Percentiles rank a stretch among this genome's conserved stretches.
phyloP scores from a whole-genome alignment of 805 yeast genomes.

The Candida cerambycidarum region DNA sequence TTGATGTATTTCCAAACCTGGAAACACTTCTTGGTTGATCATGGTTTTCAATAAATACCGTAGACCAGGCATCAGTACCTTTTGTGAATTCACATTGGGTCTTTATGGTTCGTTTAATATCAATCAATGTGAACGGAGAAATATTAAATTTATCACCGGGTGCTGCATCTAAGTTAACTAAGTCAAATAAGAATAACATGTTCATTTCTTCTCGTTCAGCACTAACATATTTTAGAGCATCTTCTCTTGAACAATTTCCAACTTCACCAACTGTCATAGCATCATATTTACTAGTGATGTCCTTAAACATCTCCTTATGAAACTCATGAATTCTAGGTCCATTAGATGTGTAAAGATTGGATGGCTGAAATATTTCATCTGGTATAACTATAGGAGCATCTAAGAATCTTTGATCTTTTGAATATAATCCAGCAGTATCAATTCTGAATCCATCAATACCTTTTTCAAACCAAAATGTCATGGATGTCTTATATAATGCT shows the following conservation, averaged over 20 bases:
- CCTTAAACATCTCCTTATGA: slow-evolving; percentile 49
- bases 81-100: slow-evolving; percentile 39
- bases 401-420: slow-evolving; percentile 44
- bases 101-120: slow-evolving; percentile 41
- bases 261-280: slow-evolving; percentile 61
- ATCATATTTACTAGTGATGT: slow-evolving; percentile 46
- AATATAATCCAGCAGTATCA: slow-evolving; percentile 54
- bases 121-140: slow-evolving; percentile 33
- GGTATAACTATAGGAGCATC: slow-evolving; percentile 52
- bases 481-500: slow-evolving; percentile 46
- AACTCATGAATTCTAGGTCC: slow-evolving; percentile 62
- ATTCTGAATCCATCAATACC: slow-evolving; percentile 63
- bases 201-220: slow-evolving; percentile 37
- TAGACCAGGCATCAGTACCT: slow-evolving; percentile 58
- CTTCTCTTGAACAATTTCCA: slow-evolving; percentile 42
- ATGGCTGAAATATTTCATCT: slow-evolving; percentile 41
- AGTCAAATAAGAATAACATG: slow-evolving; percentile 37
- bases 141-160: slow-evolving; percentile 34
- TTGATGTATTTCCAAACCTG: slow-evolving; percentile 46
- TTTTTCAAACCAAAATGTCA: slow-evolving; percentile 53
- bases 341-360: slow-evolving; percentile 30
- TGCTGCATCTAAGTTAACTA: slow-evolving; percentile 40
- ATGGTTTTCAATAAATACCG: slow-evolving; percentile 57
- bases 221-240: slow-evolving; percentile 44
- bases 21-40: slow-evolving; percentile 57